Base-by-base conservation (phyloP, 1,139 yeast genomes). In the Kluyveromyces marxianus region DNA sequence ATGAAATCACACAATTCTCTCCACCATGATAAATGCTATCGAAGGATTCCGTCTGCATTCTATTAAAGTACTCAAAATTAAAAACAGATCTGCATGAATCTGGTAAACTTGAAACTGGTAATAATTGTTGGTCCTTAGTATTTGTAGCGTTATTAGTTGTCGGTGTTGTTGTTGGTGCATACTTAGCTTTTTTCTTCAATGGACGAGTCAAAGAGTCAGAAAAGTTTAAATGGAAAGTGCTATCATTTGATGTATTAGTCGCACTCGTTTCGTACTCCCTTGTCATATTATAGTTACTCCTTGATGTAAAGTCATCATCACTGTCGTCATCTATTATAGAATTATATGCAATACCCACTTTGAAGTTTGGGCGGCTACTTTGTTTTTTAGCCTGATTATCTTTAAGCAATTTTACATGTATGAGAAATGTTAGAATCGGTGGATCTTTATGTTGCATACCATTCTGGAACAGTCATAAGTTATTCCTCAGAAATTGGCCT, bases 11-110 rank as follows among this genome's bases (percentile, higher is more conserved):
- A 50, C 75, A 70, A 50, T 74, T 77, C 24, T 61, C 51, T n/a
- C 61, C 54, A 2, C 57, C 44, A 3, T 64, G 53, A 52, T 68
- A 76, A 3, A 76, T 50, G 0, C 48, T 32, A 1, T 61, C 47
- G 50, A 73, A 75, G 2, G 75, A 68, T 41, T 60, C 65, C 0
- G 77, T 67, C 56, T 77, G 82, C 78, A 77, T 75, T 45, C 55
- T 60, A 50, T 77, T 77, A 54, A 77, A 76, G 8, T 56, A 41
- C 1, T 53, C 29, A 51, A 75, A 75, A 0, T 58, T 52, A 50
- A 75, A 75, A 0, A 69, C 44, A 1, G 53, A 43, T 29, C 59
- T 55, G 21, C 56, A 62, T 25, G 54, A 56, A 39, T 64, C 69
- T 0, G 70, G 64, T 5, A 70, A 44, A 10, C 42, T 45, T 30